Percentiles rank a stretch among this genome's conserved stretches.
These are phyloP conservation scores for Aspergillus haitiensis DNA, from an alignment of 495 filamentous ascomycete genomes.

Conservation along the genomic window DNA sequence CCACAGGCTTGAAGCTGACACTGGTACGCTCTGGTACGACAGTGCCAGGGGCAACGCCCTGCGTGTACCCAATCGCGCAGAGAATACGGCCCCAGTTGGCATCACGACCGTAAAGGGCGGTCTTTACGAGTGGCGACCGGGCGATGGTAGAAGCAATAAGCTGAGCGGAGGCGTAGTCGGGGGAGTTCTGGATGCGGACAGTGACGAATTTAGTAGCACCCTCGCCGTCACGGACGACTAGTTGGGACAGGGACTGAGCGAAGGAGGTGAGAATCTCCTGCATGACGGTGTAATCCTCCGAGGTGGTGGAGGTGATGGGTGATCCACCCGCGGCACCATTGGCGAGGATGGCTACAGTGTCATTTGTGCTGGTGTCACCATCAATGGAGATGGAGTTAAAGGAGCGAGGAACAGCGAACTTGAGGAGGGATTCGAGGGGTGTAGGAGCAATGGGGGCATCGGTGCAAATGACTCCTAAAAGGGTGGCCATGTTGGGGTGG, in stretches of 20 bases:
- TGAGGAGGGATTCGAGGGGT: constrained; percentile 68
- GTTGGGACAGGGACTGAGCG: constrained; percentile 79
- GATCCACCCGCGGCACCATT: constrained; percentile 88
- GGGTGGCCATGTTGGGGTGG: constrained; percentile 97
- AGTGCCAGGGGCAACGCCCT: constrained; percentile 59
- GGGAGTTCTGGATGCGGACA: constrained; percentile 74
- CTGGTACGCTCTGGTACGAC: constrained; percentile 82
- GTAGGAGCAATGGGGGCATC: constrained; percentile 77
- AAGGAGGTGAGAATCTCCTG: constrained; percentile 70
- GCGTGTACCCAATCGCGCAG: constrained; percentile 90
- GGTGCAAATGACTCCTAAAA: constrained; percentile 90
- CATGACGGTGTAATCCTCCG: constrained; percentile 66
- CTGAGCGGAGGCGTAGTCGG: constrained; percentile 63
- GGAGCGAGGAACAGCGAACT: constrained; percentile 72
- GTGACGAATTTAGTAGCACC: constrained; percentile 98
- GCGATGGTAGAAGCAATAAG: constrained; percentile 85
- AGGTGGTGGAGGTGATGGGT: constrained; percentile 53
- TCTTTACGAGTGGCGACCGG: constrained; percentile 94
- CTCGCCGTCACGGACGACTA: constrained; percentile 94
- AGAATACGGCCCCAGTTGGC: constrained; percentile 98
- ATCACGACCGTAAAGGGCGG: constrained; percentile 92
- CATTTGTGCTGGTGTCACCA: constrained; percentile 95
- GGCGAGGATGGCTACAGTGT: constrained; percentile 89
- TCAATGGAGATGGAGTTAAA: constrained; percentile 99
- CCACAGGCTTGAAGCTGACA: constrained; percentile 86